Conservation (phyloP, 139 green algal species). For the Eudorina sp. region DNA sequence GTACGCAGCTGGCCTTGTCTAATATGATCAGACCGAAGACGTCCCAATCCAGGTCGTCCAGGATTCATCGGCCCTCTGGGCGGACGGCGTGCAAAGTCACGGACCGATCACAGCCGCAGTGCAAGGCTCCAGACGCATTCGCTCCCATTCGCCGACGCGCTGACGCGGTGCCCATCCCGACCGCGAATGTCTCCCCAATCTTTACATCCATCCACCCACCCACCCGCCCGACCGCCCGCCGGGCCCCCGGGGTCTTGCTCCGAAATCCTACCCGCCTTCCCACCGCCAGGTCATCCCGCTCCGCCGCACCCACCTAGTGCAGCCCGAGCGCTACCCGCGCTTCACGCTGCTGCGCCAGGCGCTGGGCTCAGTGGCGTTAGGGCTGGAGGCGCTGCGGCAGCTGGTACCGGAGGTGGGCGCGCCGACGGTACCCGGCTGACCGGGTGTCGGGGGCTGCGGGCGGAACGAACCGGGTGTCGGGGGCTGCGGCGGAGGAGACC, state of each 20-base stretch:
- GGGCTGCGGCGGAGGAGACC: no score
- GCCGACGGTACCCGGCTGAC: neutral
- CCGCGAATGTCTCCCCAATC: no score
- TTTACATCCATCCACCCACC: conserved; percentile 1
- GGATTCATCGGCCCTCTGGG: no score
- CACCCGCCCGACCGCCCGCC: neutral
- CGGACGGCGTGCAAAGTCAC: no score
- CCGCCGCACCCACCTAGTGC: conserved; percentile 58
- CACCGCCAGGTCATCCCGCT: conserved; percentile 81
- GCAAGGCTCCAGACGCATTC: no score
- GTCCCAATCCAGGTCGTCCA: no score
- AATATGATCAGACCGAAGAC: no score
- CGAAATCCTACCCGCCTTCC: neutral
- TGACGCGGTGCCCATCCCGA: no score
- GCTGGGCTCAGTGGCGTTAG: conserved; percentile 77
- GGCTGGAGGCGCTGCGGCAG: conserved; percentile 74
- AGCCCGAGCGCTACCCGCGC: conserved; percentile 79
- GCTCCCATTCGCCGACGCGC: no score
- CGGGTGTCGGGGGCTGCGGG: neutral
- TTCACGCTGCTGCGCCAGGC: conserved; percentile 92
- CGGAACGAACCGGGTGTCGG: no score
- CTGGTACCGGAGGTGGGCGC: conserved; percentile 75
- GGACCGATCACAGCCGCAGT: no score
- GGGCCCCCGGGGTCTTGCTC: neutral
- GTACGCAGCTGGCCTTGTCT: no score